A percentile compares a stretch with the other conserved stretches of the same genome.
phyloP scores from a whole-genome alignment of 805 yeast species.

The Debaryomyces tyrocola region DNA sequence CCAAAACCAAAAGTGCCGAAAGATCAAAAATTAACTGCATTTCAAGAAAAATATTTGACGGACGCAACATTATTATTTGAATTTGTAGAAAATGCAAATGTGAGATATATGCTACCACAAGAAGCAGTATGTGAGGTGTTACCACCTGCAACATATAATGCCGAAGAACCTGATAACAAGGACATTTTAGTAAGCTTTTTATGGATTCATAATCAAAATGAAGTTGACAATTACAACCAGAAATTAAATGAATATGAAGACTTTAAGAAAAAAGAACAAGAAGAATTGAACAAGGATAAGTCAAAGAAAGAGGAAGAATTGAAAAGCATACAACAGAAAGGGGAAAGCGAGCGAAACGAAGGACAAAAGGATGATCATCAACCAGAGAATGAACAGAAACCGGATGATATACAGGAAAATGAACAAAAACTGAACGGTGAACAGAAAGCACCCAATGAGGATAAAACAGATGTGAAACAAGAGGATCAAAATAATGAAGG shows the following conservation, averaged over 20 bases:
- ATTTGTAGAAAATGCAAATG: slow-evolving; percentile 74
- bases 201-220: slow-evolving; percentile 51
- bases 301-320: slow-evolving; percentile 26
- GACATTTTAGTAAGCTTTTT: slow-evolving; percentile 50
- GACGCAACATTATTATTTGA: slow-evolving; percentile 82
- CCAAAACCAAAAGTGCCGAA: slow-evolving; percentile 23
- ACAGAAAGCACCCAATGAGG: slow-evolving; percentile 8
- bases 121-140: slow-evolving; percentile 68
- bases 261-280: slow-evolving; percentile 26
- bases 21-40: slow-evolving; percentile 68
- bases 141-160: slow-evolving; percentile 24
- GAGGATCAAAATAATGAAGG: slow-evolving; percentile 13
- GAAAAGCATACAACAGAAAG: slow-evolving; percentile 15
- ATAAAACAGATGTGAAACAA: not conserved
- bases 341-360: slow-evolving; percentile 22
- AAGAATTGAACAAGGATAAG: slow-evolving; percentile 23
- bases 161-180: slow-evolving; percentile 17
- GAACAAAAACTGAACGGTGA: slow-evolving; percentile 13
- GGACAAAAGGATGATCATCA: slow-evolving; percentile 10
- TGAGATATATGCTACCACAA: slow-evolving; percentile 73
- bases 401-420: slow-evolving; percentile 6
- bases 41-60: slow-evolving; percentile 68
- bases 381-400: slow-evolving; percentile 15
- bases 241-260: slow-evolving; percentile 28
- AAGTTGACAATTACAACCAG: slow-evolving; percentile 46